phyloP scores from a whole-genome alignment of 371 early-diverging fungal genomes.

The Mucor lusitanicus region DNA sequence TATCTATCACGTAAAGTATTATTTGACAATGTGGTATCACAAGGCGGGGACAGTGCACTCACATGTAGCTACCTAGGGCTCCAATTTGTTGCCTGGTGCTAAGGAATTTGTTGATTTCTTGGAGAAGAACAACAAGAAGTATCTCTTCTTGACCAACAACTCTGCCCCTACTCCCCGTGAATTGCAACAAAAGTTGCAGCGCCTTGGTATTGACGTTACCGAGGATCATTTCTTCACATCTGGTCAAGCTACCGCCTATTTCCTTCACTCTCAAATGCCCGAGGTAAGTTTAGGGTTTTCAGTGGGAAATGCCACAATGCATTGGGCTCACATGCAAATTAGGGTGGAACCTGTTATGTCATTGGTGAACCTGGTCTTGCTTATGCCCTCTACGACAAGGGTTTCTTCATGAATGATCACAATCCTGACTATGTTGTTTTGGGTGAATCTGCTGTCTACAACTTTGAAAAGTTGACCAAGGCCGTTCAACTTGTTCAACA shows the following conservation, averaged over 20 bases:
- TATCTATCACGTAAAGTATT: slow-evolving; percentile 60
- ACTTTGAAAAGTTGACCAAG: slow-evolving; percentile 65
- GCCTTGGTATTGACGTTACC: slow-evolving; percentile 63
- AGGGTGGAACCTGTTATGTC: slow-evolving; percentile 60
- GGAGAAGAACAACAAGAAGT: slow-evolving; percentile 59
- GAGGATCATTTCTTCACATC: slow-evolving; percentile 69
- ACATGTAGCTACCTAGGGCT: slow-evolving; percentile 42
- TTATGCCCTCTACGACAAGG: slow-evolving; percentile 65
- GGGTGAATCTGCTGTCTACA: slow-evolving; percentile 63
- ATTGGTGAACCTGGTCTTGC: slow-evolving; percentile 72
- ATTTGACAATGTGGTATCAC: background rate
- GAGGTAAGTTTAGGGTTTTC: slow-evolving; percentile 27
- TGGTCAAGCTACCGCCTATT: slow-evolving; percentile 66
- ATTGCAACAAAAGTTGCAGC: slow-evolving; percentile 59
- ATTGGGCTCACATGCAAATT: background rate
- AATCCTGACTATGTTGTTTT: slow-evolving; percentile 70
- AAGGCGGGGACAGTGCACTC: background rate
- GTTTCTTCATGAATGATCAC: slow-evolving; percentile 67
- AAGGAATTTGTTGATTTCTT: slow-evolving; percentile 70
- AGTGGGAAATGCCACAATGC: background rate
- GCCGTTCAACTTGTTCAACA: slow-evolving; percentile 62
- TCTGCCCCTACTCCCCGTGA: slow-evolving; percentile 71
- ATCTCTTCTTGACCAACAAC: slow-evolving; percentile 72
- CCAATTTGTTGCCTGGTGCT: slow-evolving; percentile 58
- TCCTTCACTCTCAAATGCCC: slow-evolving; percentile 63